These are phyloP conservation scores for Trichoderma simmonsii DNA, from an alignment of 2,329 filamentous ascomycete genomes.

Conservation along the genomic window DNA sequence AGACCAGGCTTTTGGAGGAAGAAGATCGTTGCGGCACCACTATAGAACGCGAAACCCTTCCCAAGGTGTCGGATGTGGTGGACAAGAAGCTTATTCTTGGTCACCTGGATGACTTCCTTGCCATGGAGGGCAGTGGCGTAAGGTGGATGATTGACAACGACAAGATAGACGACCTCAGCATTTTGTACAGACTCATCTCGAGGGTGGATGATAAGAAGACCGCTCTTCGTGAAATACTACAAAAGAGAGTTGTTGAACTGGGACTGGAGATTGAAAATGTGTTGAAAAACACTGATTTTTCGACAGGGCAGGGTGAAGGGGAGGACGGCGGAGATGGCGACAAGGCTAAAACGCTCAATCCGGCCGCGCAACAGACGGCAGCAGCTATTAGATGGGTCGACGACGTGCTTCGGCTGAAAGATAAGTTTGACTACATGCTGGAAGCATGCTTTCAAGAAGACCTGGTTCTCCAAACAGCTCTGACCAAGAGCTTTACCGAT, in stretches of 20 bases:
- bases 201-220: conserved; percentile 73
- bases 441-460: conserved; percentile 70
- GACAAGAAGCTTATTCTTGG: conserved; percentile 75
- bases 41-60: conserved; percentile 67
- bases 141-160: conserved; percentile 91
- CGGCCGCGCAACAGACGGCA: conserved; percentile 74
- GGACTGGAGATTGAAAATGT: conserved; percentile 78
- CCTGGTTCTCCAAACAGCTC: conserved; percentile 71
- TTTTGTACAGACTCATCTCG: conserved; percentile 75
- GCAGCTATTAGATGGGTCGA: conserved; percentile 95
- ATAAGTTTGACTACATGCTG: conserved; percentile 84
- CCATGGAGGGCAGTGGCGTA: conserved; percentile 80
- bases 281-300: conserved; percentile 55
- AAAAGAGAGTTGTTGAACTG: conserved; percentile 72
- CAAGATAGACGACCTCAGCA: conserved; percentile 70
- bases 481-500: conserved; percentile 83
- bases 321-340: conserved; percentile 47
- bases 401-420: conserved; percentile 79
- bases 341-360: conserved; percentile 35
- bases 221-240: conserved; percentile 67
- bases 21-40: conserved; percentile 78
- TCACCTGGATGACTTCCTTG: conserved; percentile 77
- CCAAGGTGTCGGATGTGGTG: conserved; percentile 72
- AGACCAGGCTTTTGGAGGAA: conserved; percentile 75
- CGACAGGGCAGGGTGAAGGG: conserved; percentile 39